Evolutionary conservation across 345 rosid species (phyloP), one percentile per base, ranked within the genome.

Genomic region (Linum trigynum): DNA sequence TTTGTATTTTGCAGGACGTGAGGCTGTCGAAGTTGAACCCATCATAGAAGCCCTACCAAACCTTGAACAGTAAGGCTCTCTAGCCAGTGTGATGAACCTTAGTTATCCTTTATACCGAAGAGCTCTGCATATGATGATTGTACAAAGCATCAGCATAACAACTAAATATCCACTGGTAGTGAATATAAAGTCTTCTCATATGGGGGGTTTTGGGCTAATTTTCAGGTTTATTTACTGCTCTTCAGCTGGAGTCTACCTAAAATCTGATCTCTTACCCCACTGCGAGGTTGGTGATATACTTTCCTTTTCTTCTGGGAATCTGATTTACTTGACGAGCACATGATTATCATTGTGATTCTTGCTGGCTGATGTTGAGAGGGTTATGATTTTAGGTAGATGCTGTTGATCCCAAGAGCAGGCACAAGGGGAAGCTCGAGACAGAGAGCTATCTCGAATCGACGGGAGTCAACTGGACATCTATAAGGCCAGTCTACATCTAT

Each of bases 351-450:
- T 23, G 32, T 23, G 32, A 23, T 23, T 23, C 32, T 23, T 23
- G 32, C 32, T 23, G 0, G 32, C 32, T 23, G 32, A 23, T 23
- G 32, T 23, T 23, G 32, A 23, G 32, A 48, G 64, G 68, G 56
- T 62, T 64, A 63, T 57, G 38, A 23, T 23, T 23, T 23, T 71
- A 88, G 97, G 69, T 17, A 41, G 99, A 90, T 82, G 86, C 97
- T 42, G 97, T 94, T 60, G 99, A 94, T 67, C 97, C 99, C 1
- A 88, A 94, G 82, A 94, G 99, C 67, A 81, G 99, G 84, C 97
- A 94, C 85, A 88, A 85, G 89, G 99, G 97, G 69, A 90, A 94
- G 82, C 88, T 90, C 45, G 90, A 82, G 62, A 88, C 99, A 0
- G 99, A 94, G 77, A 81, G 75, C 76, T 70, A 88, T 48, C 72